Evolutionary conservation across 73 alveolate genomes (phyloP).

Genomic region (Diophrys sp.): DNA sequence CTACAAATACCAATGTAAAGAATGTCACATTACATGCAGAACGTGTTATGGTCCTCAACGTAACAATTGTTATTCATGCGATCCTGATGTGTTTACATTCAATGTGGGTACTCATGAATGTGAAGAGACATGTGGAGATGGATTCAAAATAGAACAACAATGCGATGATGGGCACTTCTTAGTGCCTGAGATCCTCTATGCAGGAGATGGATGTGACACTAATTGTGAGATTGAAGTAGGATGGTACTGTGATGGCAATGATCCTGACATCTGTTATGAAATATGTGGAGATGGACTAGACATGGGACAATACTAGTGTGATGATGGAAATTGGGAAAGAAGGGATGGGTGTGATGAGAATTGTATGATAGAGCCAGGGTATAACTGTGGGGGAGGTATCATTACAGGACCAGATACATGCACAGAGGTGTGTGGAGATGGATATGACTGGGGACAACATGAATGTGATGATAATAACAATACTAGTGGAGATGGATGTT

Average conservation of each 20-base stretch:
- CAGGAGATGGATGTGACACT: constrained; percentile 21
- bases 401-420: constrained; percentile 15
- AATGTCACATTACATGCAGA: not conserved
- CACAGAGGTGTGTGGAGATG: constrained; percentile 56
- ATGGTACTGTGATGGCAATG: not conserved
- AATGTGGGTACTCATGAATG: constrained; percentile 1
- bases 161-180: constrained; percentile 22
- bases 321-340: constrained; percentile 12
- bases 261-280: constrained; percentile 11
- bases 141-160: constrained; percentile 5
- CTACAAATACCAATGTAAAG: not conserved
- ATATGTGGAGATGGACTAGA: constrained; percentile 25
- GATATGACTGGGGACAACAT: constrained; percentile 12
- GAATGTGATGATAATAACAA: constrained; percentile 62
- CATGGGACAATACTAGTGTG: not conserved
- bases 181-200: not conserved
- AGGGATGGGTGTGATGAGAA: constrained; percentile 25
- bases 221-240: constrained; percentile 28
- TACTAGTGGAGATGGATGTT: constrained; percentile 58
- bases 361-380: constrained; percentile 1
- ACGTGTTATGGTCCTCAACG: not conserved
- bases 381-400: constrained; percentile 7
- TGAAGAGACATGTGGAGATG: constrained; percentile 26
- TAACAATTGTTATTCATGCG: not conserved
- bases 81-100: not conserved